phyloP scores from a whole-genome alignment of 108 stramenopile species.

The Cyclotella baltica region DNA sequence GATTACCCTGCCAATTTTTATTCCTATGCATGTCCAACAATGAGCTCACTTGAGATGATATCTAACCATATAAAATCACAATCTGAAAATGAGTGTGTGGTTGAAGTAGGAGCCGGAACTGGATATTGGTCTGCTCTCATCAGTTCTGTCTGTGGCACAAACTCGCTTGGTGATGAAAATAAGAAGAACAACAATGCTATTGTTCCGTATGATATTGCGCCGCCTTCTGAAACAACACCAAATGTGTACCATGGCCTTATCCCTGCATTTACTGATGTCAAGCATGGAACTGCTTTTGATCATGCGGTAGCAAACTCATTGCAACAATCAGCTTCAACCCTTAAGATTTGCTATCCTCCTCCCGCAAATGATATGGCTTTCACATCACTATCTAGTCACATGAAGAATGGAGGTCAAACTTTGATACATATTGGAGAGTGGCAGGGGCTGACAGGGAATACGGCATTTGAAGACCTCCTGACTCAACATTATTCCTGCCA shows the following conservation, averaged over 20 bases:
- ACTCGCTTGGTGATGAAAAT: not conserved
- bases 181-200: not conserved
- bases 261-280: slow-evolving; percentile 34
- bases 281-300: slow-evolving; percentile 22
- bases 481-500: slow-evolving; percentile 27
- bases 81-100: not conserved
- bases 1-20: slow-evolving; percentile 57
- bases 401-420: slow-evolving; percentile 26
- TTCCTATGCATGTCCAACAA: slow-evolving; percentile 45
- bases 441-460: slow-evolving; percentile 49
- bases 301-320: not conserved
- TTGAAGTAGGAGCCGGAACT: slow-evolving; percentile 55
- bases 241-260: slow-evolving; percentile 49
- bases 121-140: slow-evolving; percentile 51
- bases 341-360: slow-evolving; percentile 52
- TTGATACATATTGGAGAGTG: slow-evolving; percentile 53
- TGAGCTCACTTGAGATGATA: slow-evolving; percentile 16
- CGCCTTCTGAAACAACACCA: slow-evolving; percentile 20
- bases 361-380: slow-evolving; percentile 47
- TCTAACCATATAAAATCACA: slow-evolving; percentile 8
- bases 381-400: slow-evolving; percentile 19
- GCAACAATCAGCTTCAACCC: slow-evolving; percentile 10
- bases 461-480: slow-evolving; percentile 31
- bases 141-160: not conserved
- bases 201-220: slow-evolving; percentile 41